phyloP scores from a whole-genome alignment of 225 moss, liverwort and hornwort genomes.

The Physcomitrium patens region DNA sequence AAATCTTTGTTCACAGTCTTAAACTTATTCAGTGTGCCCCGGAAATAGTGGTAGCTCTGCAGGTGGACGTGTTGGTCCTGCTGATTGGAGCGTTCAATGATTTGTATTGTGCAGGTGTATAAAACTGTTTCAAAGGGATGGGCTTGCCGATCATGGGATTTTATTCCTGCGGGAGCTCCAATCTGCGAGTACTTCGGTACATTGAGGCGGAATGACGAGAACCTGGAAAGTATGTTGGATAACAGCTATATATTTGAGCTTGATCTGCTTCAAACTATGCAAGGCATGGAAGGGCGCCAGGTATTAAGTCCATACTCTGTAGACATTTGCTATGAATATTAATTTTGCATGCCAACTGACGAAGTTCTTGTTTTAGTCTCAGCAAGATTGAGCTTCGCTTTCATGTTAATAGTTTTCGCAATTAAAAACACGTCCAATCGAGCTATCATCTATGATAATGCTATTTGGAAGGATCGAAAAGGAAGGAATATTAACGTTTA shows the following conservation, averaged over 20 bases:
- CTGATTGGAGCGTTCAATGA: slow-evolving; percentile 4
- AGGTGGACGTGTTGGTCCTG: background rate
- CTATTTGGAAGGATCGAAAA: background rate
- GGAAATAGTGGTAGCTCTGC: too few relatives aligned
- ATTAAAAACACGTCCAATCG: background rate
- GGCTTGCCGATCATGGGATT: slow-evolving; percentile 73
- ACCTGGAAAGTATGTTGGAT: slow-evolving; percentile 67
- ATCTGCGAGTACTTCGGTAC: slow-evolving; percentile 72
- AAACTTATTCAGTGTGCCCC: background rate
- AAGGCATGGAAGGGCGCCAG: slow-evolving; percentile 66
- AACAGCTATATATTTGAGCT: slow-evolving; percentile 73
- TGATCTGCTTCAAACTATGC: slow-evolving; percentile 65
- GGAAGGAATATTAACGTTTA: too few relatives aligned
- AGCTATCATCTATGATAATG: background rate
- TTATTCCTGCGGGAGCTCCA: slow-evolving; percentile 69
- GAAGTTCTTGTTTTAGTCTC: background rate
- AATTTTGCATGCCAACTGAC: background rate
- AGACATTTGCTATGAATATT: background rate
- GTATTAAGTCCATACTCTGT: slow-evolving; percentile 26
- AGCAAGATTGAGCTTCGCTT: background rate
- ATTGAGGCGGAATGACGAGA: slow-evolving; percentile 57
- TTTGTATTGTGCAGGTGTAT: slow-evolving; percentile 48
- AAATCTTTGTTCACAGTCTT: background rate
- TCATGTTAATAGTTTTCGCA: background rate
- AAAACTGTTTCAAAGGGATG: slow-evolving; percentile 69